Percentiles rank a stretch among this genome's conserved stretches.
Conservation (phyloP, 1,139 yeast species). For the Lodderomyces metapsilosis region DNA sequence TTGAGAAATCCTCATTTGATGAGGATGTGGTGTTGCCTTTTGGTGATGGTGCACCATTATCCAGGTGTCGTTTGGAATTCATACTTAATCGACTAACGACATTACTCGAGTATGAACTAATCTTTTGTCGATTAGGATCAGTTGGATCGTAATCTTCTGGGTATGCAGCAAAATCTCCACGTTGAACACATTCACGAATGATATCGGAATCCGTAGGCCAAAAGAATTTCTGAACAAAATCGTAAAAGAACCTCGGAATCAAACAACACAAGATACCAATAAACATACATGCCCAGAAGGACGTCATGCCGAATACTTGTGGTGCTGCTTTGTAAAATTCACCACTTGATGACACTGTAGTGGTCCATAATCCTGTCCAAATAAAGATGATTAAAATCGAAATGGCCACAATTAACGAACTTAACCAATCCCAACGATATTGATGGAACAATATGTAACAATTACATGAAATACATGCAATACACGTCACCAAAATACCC, state of each 20-base stretch:
- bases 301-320: constrained; percentile 66
- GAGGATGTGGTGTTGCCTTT: neutral
- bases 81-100: constrained; percentile 22
- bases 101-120: constrained; percentile 29
- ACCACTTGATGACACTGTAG: constrained; percentile 47
- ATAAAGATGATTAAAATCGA: constrained; percentile 69
- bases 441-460: constrained; percentile 77
- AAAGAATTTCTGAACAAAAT: constrained; percentile 59
- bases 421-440: constrained; percentile 93
- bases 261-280: constrained; percentile 72
- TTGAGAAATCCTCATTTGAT: neutral
- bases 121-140: constrained; percentile 46
- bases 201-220: constrained; percentile 82
- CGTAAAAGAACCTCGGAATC: constrained; percentile 72
- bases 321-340: constrained; percentile 79
- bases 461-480: constrained; percentile 80
- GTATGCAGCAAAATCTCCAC: constrained; percentile 60
- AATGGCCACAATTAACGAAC: constrained; percentile 56
- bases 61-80: constrained; percentile 4
- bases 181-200: constrained; percentile 68
- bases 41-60: neutral
- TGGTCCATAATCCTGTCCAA: constrained; percentile 93
- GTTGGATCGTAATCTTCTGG: constrained; percentile 66
- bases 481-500: constrained; percentile 77
- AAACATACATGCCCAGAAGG: constrained; percentile 81